Conservation (phyloP, 164 flowering plant species). For the Macadamia integrifolia region DNA sequence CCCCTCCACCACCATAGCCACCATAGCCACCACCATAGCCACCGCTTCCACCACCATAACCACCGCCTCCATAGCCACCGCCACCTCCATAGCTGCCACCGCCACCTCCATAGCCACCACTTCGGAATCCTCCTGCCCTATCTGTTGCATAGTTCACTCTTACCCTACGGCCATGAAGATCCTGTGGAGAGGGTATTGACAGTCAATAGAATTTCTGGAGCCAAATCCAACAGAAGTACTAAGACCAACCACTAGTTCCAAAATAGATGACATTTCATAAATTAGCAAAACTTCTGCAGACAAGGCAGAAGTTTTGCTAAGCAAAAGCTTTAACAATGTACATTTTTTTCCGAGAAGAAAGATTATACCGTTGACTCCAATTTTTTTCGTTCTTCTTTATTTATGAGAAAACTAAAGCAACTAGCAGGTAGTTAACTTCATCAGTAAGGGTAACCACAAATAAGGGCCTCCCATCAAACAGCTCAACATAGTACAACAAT, state of each 20-base stretch:
- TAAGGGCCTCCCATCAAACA: too few species aligned
- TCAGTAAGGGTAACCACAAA: too few species aligned
- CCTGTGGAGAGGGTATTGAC: conserved; percentile 31
- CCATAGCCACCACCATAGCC: conserved; percentile 4
- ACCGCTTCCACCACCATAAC: conserved; percentile 9
- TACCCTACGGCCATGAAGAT: conserved; percentile 66
- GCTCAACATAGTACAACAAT: too few species aligned
- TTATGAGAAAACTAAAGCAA: too few species aligned
- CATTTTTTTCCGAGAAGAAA: too few species aligned
- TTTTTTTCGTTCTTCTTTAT: too few species aligned
- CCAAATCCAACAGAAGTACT: neutral
- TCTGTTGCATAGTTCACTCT: conserved; percentile 77
- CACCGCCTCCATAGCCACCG: conserved; percentile 13
- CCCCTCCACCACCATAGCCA: conserved; percentile 8
- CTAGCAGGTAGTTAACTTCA: too few species aligned
- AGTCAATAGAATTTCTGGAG: neutral
- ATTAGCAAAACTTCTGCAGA: too few species aligned
- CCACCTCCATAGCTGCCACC: conserved; percentile 7
- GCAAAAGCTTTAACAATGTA: too few species aligned
- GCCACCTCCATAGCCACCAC: conserved; percentile 1
- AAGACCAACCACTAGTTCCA: neutral
- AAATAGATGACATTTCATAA: neutral
- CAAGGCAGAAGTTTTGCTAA: too few species aligned
- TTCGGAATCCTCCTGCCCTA: conserved; percentile 30
- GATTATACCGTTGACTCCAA: too few species aligned